phyloP scores from a whole-genome alignment of 2,329 filamentous ascomycete species.

The Cryphonectria nitschkei region DNA sequence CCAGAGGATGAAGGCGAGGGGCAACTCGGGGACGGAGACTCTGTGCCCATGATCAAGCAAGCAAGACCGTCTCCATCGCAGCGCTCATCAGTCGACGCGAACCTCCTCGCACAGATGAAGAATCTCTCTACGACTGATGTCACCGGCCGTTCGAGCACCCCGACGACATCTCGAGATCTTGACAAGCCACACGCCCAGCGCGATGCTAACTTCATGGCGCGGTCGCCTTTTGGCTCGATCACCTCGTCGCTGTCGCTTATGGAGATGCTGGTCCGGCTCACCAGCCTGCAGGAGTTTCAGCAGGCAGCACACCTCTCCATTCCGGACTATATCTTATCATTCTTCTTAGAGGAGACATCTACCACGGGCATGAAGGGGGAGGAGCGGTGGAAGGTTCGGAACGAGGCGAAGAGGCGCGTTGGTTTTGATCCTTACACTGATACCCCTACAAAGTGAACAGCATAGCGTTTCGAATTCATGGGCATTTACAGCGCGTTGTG shows the following conservation, averaged over 20 bases:
- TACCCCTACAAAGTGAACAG: slow-evolving; percentile 37
- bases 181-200: slow-evolving; percentile 22
- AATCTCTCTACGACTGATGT: slow-evolving; percentile 35
- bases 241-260: slow-evolving; percentile 71
- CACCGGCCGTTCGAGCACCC: slow-evolving; percentile 16
- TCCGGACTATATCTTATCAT: slow-evolving; percentile 84
- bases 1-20: slow-evolving; percentile 38
- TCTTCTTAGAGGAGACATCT: slow-evolving; percentile 73
- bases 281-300: slow-evolving; percentile 88
- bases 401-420: slow-evolving; percentile 52
- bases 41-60: slow-evolving; percentile 15
- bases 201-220: slow-evolving; percentile 41
- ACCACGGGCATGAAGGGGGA: slow-evolving; percentile 54
- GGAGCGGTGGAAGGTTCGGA: slow-evolving; percentile 47
- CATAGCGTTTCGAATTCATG: slow-evolving; percentile 9
- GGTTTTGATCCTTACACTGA: slow-evolving; percentile 63
- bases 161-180: slow-evolving; percentile 8
- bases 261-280: slow-evolving; percentile 84
- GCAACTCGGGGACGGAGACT: slow-evolving; percentile 34
- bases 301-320: slow-evolving; percentile 88
- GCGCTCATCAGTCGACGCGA: slow-evolving; percentile 42
- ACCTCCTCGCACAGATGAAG: slow-evolving; percentile 46
- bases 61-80: slow-evolving; percentile 18
- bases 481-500: slow-evolving; percentile 2
- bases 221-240: slow-evolving; percentile 56